Percentiles rank a stretch among this genome's conserved stretches.
phyloP scores from a whole-genome alignment of 129 eudicot species.

The Pulicaria dysenterica region DNA sequence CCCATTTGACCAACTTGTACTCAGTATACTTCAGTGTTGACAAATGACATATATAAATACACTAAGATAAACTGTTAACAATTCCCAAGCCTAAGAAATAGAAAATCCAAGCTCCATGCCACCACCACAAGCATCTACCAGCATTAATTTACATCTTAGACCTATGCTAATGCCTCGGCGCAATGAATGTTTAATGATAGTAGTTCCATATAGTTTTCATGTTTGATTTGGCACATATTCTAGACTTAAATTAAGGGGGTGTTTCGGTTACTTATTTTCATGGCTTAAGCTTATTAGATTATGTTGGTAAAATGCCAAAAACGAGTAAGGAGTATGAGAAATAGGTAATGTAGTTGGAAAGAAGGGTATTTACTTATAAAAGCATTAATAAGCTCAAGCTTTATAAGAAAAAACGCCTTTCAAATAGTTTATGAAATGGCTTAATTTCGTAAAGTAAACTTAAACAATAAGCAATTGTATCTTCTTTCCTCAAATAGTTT shows the following conservation, averaged over 20 bases:
- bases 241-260: not conserved
- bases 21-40: not conserved
- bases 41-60: not conserved
- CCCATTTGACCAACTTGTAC: conserved; percentile 18
- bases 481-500: too few species aligned
- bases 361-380: too few species aligned
- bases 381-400: too few species aligned
- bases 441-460: too few species aligned
- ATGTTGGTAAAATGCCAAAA: too few species aligned
- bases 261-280: not conserved
- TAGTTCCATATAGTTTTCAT: not conserved
- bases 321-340: too few species aligned
- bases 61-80: not conserved
- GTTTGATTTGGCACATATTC: not conserved
- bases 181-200: not conserved
- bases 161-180: not conserved
- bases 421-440: too few species aligned
- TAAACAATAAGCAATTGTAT: too few species aligned
- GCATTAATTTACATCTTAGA: not conserved
- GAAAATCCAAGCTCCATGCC: not conserved
- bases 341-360: too few species aligned
- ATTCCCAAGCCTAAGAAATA: not conserved
- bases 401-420: too few species aligned
- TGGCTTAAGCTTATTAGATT: not conserved
- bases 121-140: conserved; percentile 1